Conservation (phyloP, 163 green algal species). For the Scenedesmus sp. region DNA sequence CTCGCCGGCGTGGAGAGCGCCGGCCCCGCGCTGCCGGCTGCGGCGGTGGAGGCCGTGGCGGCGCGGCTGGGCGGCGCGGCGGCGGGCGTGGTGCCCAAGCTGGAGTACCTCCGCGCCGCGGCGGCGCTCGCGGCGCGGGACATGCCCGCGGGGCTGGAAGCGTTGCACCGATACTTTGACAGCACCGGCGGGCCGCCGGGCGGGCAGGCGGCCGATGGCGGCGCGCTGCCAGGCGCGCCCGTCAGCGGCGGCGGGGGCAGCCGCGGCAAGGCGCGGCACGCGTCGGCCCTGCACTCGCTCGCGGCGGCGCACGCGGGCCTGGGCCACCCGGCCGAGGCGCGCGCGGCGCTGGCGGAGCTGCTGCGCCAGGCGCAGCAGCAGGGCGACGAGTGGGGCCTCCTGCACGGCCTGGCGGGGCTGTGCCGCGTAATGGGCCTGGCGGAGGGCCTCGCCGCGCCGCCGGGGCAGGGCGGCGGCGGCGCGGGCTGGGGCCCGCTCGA, state of each 20-base stretch:
- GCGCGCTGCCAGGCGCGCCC: not conserved
- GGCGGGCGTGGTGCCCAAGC: conserved; percentile 18
- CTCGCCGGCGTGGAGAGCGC: conserved; percentile 12
- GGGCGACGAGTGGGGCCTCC: conserved; percentile 33
- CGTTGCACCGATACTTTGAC: conserved; percentile 37
- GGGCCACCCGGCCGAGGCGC: conserved; percentile 13
- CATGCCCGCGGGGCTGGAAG: conserved; percentile 12
- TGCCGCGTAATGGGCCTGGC: conserved; percentile 37
- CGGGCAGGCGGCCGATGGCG: not conserved
- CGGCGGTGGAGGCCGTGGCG: not conserved
- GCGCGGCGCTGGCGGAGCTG: conserved; percentile 20
- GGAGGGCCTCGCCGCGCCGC: conserved; percentile 20
- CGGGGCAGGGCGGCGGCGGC: not conserved
- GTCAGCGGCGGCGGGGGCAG: conserved; percentile 1
- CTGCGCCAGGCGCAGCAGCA: conserved; percentile 36
- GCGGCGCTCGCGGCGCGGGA: conserved; percentile 9
- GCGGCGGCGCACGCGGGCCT: conserved; percentile 19
- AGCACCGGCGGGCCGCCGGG: conserved; percentile 1
- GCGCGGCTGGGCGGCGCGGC: not conserved
- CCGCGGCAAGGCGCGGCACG: conserved; percentile 9
- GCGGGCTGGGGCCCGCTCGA: conserved; percentile 13
- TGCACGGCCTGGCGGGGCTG: conserved; percentile 21
- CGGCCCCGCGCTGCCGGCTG: not conserved
- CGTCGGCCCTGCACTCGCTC: conserved; percentile 23
- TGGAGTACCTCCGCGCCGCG: conserved; percentile 19